Conservation (phyloP, 352 stramenopile genomes). For the Blastocystis hominis region DNA sequence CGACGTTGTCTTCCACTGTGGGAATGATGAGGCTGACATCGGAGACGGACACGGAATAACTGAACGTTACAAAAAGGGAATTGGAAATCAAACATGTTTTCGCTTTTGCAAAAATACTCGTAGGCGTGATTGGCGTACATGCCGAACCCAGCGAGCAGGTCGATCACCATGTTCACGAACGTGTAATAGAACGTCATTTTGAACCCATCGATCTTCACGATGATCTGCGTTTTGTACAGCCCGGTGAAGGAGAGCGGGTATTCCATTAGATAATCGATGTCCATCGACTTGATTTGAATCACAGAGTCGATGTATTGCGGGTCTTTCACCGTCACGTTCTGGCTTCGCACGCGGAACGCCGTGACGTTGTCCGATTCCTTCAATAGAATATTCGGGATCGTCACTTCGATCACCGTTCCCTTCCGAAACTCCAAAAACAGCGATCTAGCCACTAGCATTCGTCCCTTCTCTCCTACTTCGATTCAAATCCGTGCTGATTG, state of each 20-base stretch:
- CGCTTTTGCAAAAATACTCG: slow-evolving; percentile 48
- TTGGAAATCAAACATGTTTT: neutral
- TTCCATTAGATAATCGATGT: slow-evolving; percentile 38
- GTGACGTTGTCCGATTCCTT: slow-evolving; percentile 39
- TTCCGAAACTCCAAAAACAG: slow-evolving; percentile 8
- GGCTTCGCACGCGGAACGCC: slow-evolving; percentile 7
- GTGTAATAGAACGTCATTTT: slow-evolving; percentile 27
- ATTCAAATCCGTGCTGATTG: neutral
- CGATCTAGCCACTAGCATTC: neutral
- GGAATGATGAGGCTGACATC: neutral
- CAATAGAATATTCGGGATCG: slow-evolving; percentile 28
- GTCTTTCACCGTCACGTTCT: slow-evolving; percentile 19
- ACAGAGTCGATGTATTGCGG: slow-evolving; percentile 22
- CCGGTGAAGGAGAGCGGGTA: slow-evolving; percentile 30
- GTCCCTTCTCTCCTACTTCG: neutral
- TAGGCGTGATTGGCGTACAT: slow-evolving; percentile 3
- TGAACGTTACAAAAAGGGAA: neutral
- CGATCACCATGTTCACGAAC: slow-evolving; percentile 25
- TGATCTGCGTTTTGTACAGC: slow-evolving; percentile 44
- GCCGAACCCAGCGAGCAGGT: slow-evolving; percentile 10
- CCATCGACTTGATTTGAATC: neutral
- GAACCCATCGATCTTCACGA: neutral
- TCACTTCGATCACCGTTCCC: neutral
- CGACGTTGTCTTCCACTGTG: neutral
- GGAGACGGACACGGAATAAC: neutral